Base-by-base conservation (phyloP, 1,284 basidiomycete genomes). In the Leccinum fallax region DNA sequence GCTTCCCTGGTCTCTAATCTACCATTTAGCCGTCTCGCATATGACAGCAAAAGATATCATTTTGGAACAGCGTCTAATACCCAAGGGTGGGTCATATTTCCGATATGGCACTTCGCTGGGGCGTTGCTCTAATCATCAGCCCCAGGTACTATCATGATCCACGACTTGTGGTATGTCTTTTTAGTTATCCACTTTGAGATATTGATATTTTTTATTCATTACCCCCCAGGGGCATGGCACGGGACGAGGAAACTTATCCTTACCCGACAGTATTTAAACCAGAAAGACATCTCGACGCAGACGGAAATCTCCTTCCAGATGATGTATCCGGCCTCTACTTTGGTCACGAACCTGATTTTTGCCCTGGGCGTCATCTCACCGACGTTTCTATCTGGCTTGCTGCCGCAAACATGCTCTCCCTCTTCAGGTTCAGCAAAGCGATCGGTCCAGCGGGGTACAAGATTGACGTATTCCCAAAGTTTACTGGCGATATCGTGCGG, bases 21-120 rank as follows among this genome's bases (percentile, higher is more conserved):
- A 2, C 7, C 21, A 34, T 9, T 48, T 28, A 73, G 72, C 56
- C 19, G 6, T 72, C 19, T 70, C 72, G 36, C 74, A 67, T 19
- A 58, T 54, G 59, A 57, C 65, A 4, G 56, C 62, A 5, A 60
- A 65, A 28, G 73, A 74, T 36, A 66, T 75, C 32, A 24, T 71
- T 38, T 74, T 74, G 28, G 63, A 74, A 24, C 64, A 63, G 13
- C 58, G 57, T 11, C 53, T 67, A 2, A 74, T 75, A 51, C 73
- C 68, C 15, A 70, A 72, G 53, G 74, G 74, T 65, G 9, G 28
- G 70, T 43, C 6, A 8, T 13, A 5, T 54, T 38, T 52, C 10
- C 13, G 3, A 32, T 8, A 6, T 56, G n/a, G 6, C 19, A 46
- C 19, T 60, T 19, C 10, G n/a, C 19, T n/a, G 3, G 21, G 3